Conservation (phyloP, 169 alveolate species). For the Perkinsus chesapeaki region DNA sequence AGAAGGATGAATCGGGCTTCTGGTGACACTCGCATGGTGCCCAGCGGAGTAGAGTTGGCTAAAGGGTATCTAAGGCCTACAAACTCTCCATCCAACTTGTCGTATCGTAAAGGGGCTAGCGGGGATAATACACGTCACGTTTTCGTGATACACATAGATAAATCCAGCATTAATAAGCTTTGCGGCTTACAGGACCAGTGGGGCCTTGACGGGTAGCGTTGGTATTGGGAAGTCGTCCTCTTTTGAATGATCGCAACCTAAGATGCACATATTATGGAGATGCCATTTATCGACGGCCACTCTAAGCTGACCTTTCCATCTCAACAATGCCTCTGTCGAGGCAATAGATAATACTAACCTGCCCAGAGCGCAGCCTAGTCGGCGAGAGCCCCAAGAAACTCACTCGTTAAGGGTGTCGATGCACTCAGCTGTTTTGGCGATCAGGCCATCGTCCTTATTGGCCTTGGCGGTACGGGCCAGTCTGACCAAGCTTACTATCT, state of each 20-base stretch:
- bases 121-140: too few species aligned
- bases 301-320: background rate
- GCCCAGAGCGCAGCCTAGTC: background rate
- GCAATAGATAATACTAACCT: background rate
- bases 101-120: too few species aligned
- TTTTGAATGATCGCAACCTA: too few species aligned
- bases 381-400: background rate
- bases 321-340: background rate
- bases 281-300: too few species aligned
- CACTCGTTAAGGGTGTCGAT: background rate
- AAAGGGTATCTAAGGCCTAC: background rate
- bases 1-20: background rate
- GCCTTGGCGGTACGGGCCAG: background rate
- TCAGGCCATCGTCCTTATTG: background rate
- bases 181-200: background rate
- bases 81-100: too few species aligned
- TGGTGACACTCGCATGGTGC: background rate
- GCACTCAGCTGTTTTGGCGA: background rate
- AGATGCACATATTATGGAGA: too few species aligned
- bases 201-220: background rate
- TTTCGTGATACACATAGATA: too few species aligned
- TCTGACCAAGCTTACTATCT: background rate
- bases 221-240: background rate
- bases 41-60: background rate
- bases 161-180: too few species aligned